Conservation (phyloP, 148 eudicot genomes). For the Fallopia convolvulus region DNA sequence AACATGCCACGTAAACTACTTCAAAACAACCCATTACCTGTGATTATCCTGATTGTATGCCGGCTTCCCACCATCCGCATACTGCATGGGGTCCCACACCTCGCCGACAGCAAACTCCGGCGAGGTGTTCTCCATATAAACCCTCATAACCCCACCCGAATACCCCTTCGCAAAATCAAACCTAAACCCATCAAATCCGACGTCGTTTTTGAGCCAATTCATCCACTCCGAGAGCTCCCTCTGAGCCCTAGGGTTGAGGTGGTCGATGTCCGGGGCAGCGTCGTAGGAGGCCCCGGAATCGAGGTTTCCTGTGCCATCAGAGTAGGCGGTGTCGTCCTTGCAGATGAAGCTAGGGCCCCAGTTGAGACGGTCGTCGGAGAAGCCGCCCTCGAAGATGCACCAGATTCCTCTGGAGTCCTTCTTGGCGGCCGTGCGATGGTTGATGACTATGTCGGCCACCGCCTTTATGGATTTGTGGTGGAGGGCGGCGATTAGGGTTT, state of each 20-base stretch:
- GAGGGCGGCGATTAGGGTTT: conserved; percentile 30
- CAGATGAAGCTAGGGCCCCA: conserved; percentile 64
- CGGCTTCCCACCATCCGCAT: conserved; percentile 25
- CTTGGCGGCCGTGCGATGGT: conserved; percentile 25
- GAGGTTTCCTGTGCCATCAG: conserved; percentile 48
- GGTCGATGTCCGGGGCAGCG: conserved; percentile 61
- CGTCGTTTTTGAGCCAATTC: conserved; percentile 53
- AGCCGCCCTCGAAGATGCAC: conserved; percentile 62
- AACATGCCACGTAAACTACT: too few species aligned
- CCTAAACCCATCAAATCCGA: conserved; percentile 55
- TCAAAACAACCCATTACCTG: not conserved
- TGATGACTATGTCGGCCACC: conserved; percentile 60
- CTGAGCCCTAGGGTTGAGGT: conserved; percentile 50
- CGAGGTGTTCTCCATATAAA: conserved; percentile 15
- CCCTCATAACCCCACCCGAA: conserved; percentile 26
- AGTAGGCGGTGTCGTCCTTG: conserved; percentile 38
- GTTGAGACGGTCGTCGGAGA: conserved; percentile 52
- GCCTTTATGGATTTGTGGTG: conserved; percentile 41
- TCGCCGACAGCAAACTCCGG: conserved; percentile 59
- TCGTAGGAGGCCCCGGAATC: conserved; percentile 37
- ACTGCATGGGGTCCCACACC: conserved; percentile 26
- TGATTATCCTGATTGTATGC: conserved; percentile 26
- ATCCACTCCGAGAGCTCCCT: conserved; percentile 57
- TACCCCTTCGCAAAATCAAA: conserved; percentile 57
- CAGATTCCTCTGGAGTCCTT: conserved; percentile 43